A percentile compares a stretch with the other conserved stretches of the same genome.
Evolutionary conservation across 2,329 filamentous ascomycete species (phyloP).

Genomic region (Huntiella savannae): DNA sequence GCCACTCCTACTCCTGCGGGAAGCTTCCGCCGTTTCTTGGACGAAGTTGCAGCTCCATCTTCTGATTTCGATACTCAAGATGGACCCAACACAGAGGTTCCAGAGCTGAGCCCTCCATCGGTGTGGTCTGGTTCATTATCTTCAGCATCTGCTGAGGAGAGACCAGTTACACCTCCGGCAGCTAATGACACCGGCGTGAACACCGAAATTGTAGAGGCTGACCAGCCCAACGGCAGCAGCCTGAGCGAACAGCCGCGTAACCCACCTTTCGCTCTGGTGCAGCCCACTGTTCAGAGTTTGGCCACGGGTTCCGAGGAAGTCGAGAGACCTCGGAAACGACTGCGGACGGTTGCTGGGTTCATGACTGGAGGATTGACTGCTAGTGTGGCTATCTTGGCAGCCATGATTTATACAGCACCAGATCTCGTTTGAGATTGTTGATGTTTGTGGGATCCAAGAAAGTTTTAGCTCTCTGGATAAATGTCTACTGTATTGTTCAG

Average conservation of each 20-base stretch:
- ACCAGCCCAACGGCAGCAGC: background rate
- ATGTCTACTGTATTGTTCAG: background rate
- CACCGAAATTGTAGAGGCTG: background rate
- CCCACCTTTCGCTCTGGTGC: background rate
- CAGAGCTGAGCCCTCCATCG: too few relatives aligned
- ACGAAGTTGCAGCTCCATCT: too few relatives aligned
- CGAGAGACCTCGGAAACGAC: slow-evolving; percentile 15
- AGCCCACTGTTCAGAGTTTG: background rate
- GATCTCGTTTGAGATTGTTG: slow-evolving; percentile 14
- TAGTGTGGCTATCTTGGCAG: slow-evolving; percentile 20
- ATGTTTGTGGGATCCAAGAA: too few relatives aligned
- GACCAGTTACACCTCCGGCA: background rate
- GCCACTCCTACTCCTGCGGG: too few relatives aligned
- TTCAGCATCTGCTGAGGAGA: background rate
- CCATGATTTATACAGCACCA: slow-evolving; percentile 22
- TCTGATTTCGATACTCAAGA: too few relatives aligned
- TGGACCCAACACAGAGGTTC: too few relatives aligned
- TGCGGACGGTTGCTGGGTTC: slow-evolving; percentile 11
- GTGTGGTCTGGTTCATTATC: too few relatives aligned
- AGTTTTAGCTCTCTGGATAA: background rate
- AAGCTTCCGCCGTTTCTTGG: too few relatives aligned
- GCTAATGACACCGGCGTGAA: background rate
- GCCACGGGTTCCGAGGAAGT: background rate
- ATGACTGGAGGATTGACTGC: slow-evolving; percentile 18
- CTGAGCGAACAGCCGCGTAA: background rate